Conservation (phyloP, 352 stramenopile genomes). For the Globisporangium sylvaticum region DNA sequence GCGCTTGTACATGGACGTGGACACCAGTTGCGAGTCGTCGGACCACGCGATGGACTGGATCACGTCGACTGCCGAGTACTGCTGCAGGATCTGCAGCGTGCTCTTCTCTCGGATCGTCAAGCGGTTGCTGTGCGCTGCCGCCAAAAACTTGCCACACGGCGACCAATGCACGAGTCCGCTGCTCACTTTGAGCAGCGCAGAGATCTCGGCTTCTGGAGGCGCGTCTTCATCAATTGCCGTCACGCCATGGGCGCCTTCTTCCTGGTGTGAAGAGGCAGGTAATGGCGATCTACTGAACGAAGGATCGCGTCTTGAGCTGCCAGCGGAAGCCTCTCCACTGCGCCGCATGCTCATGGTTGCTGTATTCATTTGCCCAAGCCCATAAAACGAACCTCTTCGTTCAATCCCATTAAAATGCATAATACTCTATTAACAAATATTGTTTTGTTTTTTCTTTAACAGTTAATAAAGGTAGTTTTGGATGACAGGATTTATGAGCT, state of each 20-base stretch:
- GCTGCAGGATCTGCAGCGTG: slow-evolving; percentile 61
- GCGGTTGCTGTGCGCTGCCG: slow-evolving; percentile 43
- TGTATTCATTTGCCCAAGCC: not conserved
- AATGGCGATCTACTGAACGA: not conserved
- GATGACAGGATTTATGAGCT: not conserved
- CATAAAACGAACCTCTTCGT: not conserved
- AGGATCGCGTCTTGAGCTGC: not conserved
- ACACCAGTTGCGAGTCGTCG: slow-evolving; percentile 59
- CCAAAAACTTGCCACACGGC: slow-evolving; percentile 52
- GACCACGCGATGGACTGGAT: slow-evolving; percentile 63
- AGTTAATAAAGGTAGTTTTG: not conserved
- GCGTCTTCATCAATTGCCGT: not conserved
- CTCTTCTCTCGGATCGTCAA: slow-evolving; percentile 49
- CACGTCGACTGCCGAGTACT: slow-evolving; percentile 48
- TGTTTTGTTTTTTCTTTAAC: too few relatives aligned
- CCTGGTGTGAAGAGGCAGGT: not conserved
- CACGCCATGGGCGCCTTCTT: not conserved
- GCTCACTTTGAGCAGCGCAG: slow-evolving; percentile 43
- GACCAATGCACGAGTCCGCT: slow-evolving; percentile 68
- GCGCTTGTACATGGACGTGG: slow-evolving; percentile 62
- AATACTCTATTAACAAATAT: not conserved
- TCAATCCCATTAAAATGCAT: not conserved
- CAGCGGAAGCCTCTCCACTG: not conserved
- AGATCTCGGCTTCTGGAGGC: slow-evolving; percentile 37
- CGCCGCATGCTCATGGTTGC: not conserved